These are phyloP conservation scores for Stagonosporopsis chrysanthemi DNA, from an alignment of 2,329 filamentous ascomycete genomes.

Conservation along the genomic window DNA sequence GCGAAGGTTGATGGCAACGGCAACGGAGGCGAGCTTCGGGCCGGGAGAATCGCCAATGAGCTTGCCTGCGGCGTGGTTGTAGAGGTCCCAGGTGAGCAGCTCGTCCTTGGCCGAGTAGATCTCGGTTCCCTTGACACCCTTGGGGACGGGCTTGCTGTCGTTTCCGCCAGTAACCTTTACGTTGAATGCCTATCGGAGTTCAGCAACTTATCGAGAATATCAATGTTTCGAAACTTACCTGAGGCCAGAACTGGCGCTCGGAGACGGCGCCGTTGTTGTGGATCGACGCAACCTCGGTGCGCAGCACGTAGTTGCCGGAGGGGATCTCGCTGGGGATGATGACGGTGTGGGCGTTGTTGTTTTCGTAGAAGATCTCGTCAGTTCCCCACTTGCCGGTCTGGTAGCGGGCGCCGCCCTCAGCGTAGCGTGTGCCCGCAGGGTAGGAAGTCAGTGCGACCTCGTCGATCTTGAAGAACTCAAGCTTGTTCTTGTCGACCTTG, in stretches of 20 bases:
- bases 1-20: conserved; percentile 21
- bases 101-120: conserved; percentile 38
- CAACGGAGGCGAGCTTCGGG: conserved; percentile 31
- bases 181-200: conserved; percentile 39
- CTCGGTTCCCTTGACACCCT: conserved; percentile 41
- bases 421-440: conserved; percentile 37
- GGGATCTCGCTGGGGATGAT: conserved; percentile 44
- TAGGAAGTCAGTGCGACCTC: conserved; percentile 38
- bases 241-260: conserved; percentile 47
- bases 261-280: conserved; percentile 45
- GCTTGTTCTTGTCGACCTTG: conserved; percentile 39
- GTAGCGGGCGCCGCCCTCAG: conserved; percentile 27
- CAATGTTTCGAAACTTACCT: conserved; percentile 8
- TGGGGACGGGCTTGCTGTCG: conserved; percentile 32
- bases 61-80: conserved; percentile 40
- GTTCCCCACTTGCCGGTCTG: conserved; percentile 44
- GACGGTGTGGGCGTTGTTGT: conserved; percentile 41
- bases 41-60: conserved; percentile 34
- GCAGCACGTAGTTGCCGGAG: conserved; percentile 46
- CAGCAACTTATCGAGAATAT: no score
- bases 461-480: conserved; percentile 48
- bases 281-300: conserved; percentile 46
- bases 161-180: conserved; percentile 44
- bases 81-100: conserved; percentile 41
- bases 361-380: conserved; percentile 46